Percentiles rank a stretch among this genome's conserved stretches.
phyloP scores from a whole-genome alignment of 2,329 filamentous ascomycete species.

The Xylaria sp. region DNA sequence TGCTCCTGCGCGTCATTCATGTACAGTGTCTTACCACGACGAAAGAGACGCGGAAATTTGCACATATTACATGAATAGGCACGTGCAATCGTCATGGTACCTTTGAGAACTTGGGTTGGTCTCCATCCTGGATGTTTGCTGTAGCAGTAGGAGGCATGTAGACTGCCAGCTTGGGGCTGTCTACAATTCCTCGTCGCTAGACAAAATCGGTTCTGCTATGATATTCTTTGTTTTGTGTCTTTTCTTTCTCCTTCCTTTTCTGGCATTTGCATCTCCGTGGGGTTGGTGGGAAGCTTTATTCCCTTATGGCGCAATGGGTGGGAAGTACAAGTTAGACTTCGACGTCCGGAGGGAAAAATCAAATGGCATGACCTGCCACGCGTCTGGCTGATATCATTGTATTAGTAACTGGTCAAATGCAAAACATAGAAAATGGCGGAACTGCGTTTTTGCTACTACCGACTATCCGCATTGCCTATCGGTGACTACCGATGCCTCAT shows the following conservation, averaged over 20 bases:
- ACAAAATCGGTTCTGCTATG: conserved; percentile 43
- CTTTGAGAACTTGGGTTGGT: conserved; percentile 35
- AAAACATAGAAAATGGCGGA: conserved; percentile 31
- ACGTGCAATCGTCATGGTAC: conserved; percentile 30
- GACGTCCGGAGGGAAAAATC: conserved; percentile 44
- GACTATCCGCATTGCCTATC: not conserved
- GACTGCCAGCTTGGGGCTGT: conserved; percentile 27
- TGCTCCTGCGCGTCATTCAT: conserved; percentile 27
- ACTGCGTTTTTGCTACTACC: not conserved
- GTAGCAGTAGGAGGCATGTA: conserved; percentile 29
- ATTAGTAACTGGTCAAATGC: conserved; percentile 42
- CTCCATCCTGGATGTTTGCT: conserved; percentile 37
- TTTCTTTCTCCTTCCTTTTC: conserved; percentile 22
- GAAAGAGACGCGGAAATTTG: conserved; percentile 26
- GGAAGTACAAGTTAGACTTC: conserved; percentile 50
- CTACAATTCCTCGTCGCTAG: conserved; percentile 40
- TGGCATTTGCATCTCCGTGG: conserved; percentile 44
- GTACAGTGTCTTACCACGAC: conserved; percentile 23
- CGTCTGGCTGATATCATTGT: conserved; percentile 41
- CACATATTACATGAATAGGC: conserved; percentile 26
- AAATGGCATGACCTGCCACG: conserved; percentile 37
- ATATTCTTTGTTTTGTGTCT: not conserved
- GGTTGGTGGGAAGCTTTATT: conserved; percentile 46
- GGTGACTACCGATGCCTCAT: not conserved
- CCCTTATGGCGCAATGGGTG: conserved; percentile 42